Percentiles rank a stretch among this genome's conserved stretches.
phyloP scores from a whole-genome alignment of 2,329 filamentous ascomycete genomes.

The Apiospora koreana region DNA sequence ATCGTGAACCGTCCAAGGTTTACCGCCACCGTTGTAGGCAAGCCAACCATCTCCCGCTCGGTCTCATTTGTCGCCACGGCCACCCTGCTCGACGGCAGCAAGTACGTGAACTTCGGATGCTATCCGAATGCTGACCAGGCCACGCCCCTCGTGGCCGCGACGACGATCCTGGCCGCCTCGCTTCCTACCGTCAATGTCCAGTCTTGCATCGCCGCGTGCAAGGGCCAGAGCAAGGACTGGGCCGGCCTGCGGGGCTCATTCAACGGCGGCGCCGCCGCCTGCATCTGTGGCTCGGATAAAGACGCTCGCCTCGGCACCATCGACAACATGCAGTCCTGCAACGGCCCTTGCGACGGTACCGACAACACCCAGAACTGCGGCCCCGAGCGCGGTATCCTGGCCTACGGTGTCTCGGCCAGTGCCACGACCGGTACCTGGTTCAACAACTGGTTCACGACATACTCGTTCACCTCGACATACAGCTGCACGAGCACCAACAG shows the following conservation, averaged over 20 bases:
- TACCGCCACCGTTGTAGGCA: neutral
- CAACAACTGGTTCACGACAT: neutral
- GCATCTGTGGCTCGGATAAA: neutral
- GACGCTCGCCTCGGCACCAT: neutral
- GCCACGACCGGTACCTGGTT: neutral
- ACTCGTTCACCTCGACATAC: neutral
- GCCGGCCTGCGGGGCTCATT: neutral
- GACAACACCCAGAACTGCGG: constrained; percentile 12
- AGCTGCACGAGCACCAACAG: neutral
- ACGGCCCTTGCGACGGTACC: neutral
- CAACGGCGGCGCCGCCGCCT: neutral
- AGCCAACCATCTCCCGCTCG: neutral
- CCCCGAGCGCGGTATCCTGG: neutral
- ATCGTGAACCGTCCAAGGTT: neutral
- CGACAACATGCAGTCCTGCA: neutral
- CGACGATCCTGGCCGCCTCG: no score
- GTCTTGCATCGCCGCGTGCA: neutral
- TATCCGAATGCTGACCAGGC: neutral
- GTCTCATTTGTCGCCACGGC: neutral
- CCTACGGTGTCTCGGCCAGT: neutral
- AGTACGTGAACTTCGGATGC: neutral
- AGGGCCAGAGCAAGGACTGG: neutral
- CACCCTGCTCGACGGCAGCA: neutral
- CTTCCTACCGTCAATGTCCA: neutral
- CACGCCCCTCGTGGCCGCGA: neutral